A percentile compares a stretch with the other conserved stretches of the same genome.
Evolutionary conservation across 345 rosid genomes (phyloP).

Genomic region (Turnera subulata): DNA sequence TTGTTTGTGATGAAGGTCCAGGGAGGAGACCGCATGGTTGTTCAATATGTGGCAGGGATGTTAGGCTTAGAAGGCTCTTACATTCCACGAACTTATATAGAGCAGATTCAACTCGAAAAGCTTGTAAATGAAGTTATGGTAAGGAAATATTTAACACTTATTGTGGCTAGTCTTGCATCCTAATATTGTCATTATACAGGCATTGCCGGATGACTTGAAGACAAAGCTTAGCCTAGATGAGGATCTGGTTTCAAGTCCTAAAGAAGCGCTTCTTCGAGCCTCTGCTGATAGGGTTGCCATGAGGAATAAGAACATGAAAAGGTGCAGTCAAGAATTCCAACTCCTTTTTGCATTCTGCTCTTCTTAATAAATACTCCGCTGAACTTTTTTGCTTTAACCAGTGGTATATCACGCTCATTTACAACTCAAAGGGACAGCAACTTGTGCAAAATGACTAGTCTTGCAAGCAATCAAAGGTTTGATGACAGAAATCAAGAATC

Average conservation of each 20-base stretch:
- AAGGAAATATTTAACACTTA: not conserved
- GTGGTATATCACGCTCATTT: slow-evolving; percentile 88
- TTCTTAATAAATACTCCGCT: too few relatives aligned
- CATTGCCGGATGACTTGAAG: too few relatives aligned
- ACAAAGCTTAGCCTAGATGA: slow-evolving; percentile 43
- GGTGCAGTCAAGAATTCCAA: slow-evolving; percentile 37
- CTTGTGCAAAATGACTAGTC: slow-evolving; percentile 45
- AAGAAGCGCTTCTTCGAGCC: slow-evolving; percentile 63
- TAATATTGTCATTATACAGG: too few relatives aligned
- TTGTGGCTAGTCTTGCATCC: too few relatives aligned
- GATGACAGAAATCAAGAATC: slow-evolving; percentile 49
- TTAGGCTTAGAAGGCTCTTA: too few relatives aligned
- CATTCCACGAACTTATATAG: too few relatives aligned
- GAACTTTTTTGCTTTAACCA: slow-evolving; percentile 17
- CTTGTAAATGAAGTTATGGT: not conserved
- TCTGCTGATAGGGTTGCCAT: slow-evolving; percentile 62
- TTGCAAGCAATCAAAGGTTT: slow-evolving; percentile 35
- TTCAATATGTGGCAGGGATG: slow-evolving; percentile 22
- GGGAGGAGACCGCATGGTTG: slow-evolving; percentile 78
- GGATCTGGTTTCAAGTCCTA: slow-evolving; percentile 81
- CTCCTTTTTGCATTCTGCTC: not conserved
- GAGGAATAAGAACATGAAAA: slow-evolving; percentile 67
- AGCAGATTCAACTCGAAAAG: not conserved
- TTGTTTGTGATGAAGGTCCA: slow-evolving; percentile 63
- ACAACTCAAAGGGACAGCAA: slow-evolving; percentile 72